phyloP scores from a whole-genome alignment of 306 rosid genomes.

The Glycine tomentella region DNA sequence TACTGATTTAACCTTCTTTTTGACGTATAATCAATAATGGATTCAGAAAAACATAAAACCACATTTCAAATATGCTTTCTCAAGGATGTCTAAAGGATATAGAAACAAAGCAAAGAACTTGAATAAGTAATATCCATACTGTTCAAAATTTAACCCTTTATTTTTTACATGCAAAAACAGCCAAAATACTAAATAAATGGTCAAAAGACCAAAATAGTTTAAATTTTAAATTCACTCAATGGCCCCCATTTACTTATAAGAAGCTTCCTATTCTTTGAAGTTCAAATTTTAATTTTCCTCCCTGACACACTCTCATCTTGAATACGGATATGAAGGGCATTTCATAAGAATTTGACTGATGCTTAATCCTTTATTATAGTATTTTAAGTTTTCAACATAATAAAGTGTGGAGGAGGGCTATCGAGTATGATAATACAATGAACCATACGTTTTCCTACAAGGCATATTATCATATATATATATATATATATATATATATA shows the following conservation, averaged over 20 bases:
- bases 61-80: constrained; percentile 7
- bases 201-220: constrained; percentile 13
- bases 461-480: constrained; percentile 13
- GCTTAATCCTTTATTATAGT: not conserved
- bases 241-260: no score
- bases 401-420: not conserved
- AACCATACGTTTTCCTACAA: constrained; percentile 23
- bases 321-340: constrained; percentile 10
- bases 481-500: constrained; percentile 10
- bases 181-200: not conserved
- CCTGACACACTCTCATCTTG: not conserved
- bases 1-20: not conserved
- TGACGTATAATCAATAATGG: not conserved
- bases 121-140: constrained; percentile 1
- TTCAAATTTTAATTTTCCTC: no score
- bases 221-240: not conserved
- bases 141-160: not conserved
- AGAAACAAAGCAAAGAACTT: constrained; percentile 1
- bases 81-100: not conserved
- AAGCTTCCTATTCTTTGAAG: no score
- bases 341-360: constrained; percentile 5
- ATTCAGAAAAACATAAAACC: not conserved
- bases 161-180: not conserved
- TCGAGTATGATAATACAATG: not conserved
- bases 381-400: constrained; percentile 24